Evolutionary conservation across 306 rosid genomes (phyloP).

Genomic region (Purshia tridentata): DNA sequence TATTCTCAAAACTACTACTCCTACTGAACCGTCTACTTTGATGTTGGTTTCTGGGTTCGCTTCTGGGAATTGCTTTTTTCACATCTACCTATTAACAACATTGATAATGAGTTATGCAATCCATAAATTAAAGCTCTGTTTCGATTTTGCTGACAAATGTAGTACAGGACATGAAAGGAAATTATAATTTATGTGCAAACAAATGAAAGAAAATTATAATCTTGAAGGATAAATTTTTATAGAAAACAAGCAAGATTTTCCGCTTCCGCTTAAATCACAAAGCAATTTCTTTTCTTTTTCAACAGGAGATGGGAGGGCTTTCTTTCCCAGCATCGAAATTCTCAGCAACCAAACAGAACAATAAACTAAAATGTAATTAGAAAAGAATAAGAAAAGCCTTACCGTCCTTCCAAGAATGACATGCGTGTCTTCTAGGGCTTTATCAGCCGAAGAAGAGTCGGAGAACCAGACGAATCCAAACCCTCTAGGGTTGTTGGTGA

Average conservation of each 20-base stretch:
- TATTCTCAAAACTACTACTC: constrained; percentile 38
- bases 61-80: constrained; percentile 62
- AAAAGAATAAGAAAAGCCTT: not conserved
- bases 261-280: not conserved
- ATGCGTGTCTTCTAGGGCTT: constrained; percentile 57
- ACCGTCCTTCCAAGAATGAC: constrained; percentile 58
- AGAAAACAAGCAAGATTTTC: not conserved
- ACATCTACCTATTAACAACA: constrained; percentile 55
- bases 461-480: constrained; percentile 75
- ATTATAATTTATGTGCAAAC: too few species aligned
- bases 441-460: constrained; percentile 47
- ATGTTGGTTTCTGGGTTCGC: constrained; percentile 46
- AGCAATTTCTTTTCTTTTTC: not conserved
- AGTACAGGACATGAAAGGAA: not conserved
- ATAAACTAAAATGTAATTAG: not conserved
- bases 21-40: constrained; percentile 41
- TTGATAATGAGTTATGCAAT: constrained; percentile 12
- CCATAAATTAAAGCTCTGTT: not conserved
- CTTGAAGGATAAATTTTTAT: not conserved
- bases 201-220: not conserved
- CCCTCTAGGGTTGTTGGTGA: constrained; percentile 61
- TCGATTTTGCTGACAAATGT: not conserved
- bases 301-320: too few species aligned
- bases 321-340: not conserved
- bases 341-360: constrained; percentile 8